Percentiles rank a stretch among this genome's conserved stretches.
Conservation (phyloP, 2,329 filamentous ascomycete genomes). For the Exophiala dermatitidis region DNA sequence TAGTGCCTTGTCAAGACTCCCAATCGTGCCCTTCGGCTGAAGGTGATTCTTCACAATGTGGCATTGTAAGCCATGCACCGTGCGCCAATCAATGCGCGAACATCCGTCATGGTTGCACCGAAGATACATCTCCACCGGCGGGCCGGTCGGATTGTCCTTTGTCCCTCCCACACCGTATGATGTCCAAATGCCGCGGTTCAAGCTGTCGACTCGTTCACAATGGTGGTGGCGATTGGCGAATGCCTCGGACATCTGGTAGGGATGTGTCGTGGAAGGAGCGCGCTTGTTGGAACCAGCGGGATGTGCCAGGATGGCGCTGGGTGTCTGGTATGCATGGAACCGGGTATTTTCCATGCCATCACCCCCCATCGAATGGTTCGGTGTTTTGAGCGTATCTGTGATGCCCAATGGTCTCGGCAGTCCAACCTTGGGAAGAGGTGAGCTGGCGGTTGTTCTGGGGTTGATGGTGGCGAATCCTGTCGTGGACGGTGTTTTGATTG, state of each 20-base stretch:
- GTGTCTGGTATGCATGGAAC: conserved; percentile 16
- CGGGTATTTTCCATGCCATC: conserved; percentile 13
- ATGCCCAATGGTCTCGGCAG: conserved; percentile 4
- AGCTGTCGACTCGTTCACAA: conserved; percentile 25
- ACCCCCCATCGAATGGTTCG: conserved; percentile 7
- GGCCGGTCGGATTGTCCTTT: conserved; percentile 22
- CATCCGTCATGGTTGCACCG: conserved; percentile 27
- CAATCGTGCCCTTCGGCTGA: conserved; percentile 27
- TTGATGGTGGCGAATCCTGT: conserved; percentile 26
- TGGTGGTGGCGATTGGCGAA: conserved; percentile 28
- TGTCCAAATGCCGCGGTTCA: conserved; percentile 28
- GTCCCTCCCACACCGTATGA: conserved; percentile 25
- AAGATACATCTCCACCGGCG: conserved; percentile 26
- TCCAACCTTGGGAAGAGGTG: conserved; percentile 11
- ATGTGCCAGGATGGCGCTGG: conserved; percentile 2
- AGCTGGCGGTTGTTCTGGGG: conserved; percentile 13
- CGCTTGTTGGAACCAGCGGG: conserved; percentile 15
- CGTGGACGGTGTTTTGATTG: conserved; percentile 23
- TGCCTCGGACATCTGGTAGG: conserved; percentile 28
- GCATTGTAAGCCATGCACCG: conserved; percentile 27
- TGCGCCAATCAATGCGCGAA: conserved; percentile 27
- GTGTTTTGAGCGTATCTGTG: conserved; percentile 10
- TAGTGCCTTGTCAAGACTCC: conserved; percentile 26
- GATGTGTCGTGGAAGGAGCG: conserved; percentile 27
- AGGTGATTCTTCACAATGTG: conserved; percentile 28